A percentile compares a stretch with the other conserved stretches of the same genome.
Conservation (phyloP, 2,329 filamentous ascomycete genomes). For the Aspergillus aculeatinus region DNA sequence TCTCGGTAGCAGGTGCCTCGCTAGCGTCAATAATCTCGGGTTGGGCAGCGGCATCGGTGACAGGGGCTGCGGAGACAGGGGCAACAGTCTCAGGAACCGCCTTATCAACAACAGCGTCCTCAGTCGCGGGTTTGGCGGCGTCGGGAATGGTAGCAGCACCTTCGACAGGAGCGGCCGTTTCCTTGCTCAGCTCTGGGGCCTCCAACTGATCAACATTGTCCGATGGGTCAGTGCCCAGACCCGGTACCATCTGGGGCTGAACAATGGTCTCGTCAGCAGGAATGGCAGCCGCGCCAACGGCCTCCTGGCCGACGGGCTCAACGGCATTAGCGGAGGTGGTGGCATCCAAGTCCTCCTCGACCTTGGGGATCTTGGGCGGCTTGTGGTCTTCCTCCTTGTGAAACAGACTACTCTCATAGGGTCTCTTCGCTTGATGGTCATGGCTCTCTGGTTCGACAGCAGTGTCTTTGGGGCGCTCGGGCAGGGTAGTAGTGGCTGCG, state of each 20-base stretch:
- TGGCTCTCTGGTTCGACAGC: conserved; percentile 17
- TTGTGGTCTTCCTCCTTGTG: conserved; percentile 32
- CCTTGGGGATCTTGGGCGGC: conserved; percentile 38
- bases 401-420: conserved; percentile 37
- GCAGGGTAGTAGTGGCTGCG: conserved; percentile 16
- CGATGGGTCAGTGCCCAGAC: conserved; percentile 20
- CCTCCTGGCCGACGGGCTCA: conserved; percentile 7
- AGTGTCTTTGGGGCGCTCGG: conserved; percentile 21
- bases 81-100: neutral
- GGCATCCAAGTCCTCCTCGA: conserved; percentile 23
- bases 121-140: neutral
- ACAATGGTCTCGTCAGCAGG: conserved; percentile 7
- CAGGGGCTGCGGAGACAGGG: neutral
- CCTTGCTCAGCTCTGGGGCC: conserved; percentile 14
- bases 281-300: conserved; percentile 1
- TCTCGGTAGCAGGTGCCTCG: neutral
- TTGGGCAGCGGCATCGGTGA: neutral
- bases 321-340: conserved; percentile 4
- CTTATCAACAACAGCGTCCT: neutral
- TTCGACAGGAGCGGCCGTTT: conserved; percentile 7
- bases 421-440: conserved; percentile 33
- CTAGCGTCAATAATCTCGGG: neutral
- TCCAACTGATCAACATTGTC: conserved; percentile 16
- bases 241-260: conserved; percentile 23
- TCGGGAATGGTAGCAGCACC: neutral